Evolutionary conservation across 2,329 filamentous ascomycete genomes (phyloP).

Genomic region (Ophiostoma sp.): DNA sequence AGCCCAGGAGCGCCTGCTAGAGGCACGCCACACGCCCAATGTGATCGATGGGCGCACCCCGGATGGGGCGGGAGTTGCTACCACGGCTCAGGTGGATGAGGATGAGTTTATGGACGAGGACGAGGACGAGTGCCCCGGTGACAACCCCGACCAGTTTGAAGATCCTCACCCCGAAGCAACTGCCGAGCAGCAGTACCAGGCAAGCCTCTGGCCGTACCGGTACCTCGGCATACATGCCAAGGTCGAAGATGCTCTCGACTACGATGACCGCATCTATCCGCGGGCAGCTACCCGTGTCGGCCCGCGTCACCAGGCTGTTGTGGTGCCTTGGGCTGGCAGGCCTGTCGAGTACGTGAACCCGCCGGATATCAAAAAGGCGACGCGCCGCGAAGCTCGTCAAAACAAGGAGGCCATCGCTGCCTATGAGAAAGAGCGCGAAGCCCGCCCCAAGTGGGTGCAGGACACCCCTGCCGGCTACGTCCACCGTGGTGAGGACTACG

Average conservation of each 20-base stretch:
- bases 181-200: slow-evolving; percentile 82
- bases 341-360: slow-evolving; percentile 89
- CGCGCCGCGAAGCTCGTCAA: slow-evolving; percentile 70
- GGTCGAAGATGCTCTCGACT: slow-evolving; percentile 90
- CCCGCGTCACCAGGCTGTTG: slow-evolving; percentile 82
- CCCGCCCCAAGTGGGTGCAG: slow-evolving; percentile 86
- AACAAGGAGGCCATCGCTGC: slow-evolving; percentile 75
- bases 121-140: slow-evolving; percentile 63
- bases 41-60: slow-evolving; percentile 61
- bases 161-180: slow-evolving; percentile 56
- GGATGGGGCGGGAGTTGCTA: slow-evolving; percentile 15
- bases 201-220: slow-evolving; percentile 91
- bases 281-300: slow-evolving; percentile 89
- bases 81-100: slow-evolving; percentile 55
- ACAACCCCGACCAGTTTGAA: slow-evolving; percentile 54
- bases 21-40: slow-evolving; percentile 80
- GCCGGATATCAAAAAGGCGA: slow-evolving; percentile 77
- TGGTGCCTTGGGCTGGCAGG: slow-evolving; percentile 76
- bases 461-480: slow-evolving; percentile 87
- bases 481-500: slow-evolving; percentile 70
- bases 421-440: slow-evolving; percentile 78
- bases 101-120: slow-evolving; percentile 63
- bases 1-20: slow-evolving; percentile 87
- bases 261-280: slow-evolving; percentile 95
- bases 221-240: slow-evolving; percentile 95